A percentile compares a stretch with the other conserved stretches of the same genome.
phyloP scores from a whole-genome alignment of 2,329 filamentous ascomycete genomes.

The Diaporthe eres region DNA sequence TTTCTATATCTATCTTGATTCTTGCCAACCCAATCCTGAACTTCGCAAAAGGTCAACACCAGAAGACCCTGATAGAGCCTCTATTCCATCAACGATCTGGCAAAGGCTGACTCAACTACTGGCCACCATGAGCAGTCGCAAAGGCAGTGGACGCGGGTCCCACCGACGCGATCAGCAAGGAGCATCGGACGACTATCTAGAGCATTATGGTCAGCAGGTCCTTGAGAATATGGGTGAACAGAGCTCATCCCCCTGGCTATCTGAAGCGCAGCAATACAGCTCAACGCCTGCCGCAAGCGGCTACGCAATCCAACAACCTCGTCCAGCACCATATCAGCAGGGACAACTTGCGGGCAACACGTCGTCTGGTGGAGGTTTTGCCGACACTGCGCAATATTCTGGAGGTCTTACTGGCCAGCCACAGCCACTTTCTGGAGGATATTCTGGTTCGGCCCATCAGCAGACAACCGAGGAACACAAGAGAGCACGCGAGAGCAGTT shows the following conservation, averaged over 20 bases:
- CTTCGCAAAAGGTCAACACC: neutral
- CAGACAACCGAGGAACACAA: neutral
- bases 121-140: neutral
- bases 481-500: neutral
- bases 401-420: neutral
- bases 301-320: neutral
- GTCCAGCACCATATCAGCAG: neutral
- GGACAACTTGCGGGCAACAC: neutral
- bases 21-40: neutral
- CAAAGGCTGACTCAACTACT: neutral
- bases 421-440: neutral
- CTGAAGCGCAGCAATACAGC: neutral
- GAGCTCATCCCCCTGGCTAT: neutral
- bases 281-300: neutral
- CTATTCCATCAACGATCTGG: neutral
- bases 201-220: neutral
- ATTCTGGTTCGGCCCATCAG: neutral
- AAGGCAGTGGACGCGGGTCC: neutral
- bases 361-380: neutral
- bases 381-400: neutral
- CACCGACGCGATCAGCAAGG: neutral
- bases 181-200: neutral
- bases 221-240: neutral
- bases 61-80: neutral
- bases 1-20: neutral